These are phyloP conservation scores for Metschnikowia bowlesiae DNA, from an alignment of 805 yeast species.

Conservation along the genomic window DNA sequence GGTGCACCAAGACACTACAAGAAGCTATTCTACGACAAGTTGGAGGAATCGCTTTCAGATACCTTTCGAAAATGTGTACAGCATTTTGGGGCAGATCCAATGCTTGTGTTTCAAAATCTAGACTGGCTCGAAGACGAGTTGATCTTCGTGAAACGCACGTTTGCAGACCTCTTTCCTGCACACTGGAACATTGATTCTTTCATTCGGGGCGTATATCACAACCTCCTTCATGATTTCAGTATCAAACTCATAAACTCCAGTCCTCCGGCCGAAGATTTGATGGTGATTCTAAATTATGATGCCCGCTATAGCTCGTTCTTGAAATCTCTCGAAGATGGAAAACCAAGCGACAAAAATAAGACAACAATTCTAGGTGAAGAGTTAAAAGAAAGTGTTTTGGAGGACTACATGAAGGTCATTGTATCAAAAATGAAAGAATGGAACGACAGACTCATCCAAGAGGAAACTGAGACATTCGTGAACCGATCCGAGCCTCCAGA, in stretches of 20 bases:
- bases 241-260: conserved; percentile 60
- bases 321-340: conserved; percentile 26
- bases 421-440: conserved; percentile 77
- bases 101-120: conserved; percentile 62
- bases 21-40: conserved; percentile 52
- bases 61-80: conserved; percentile 65
- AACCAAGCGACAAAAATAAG: conserved; percentile 35
- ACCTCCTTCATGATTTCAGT: conserved; percentile 59
- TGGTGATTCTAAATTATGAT: conserved; percentile 74
- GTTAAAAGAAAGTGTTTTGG: conserved; percentile 65
- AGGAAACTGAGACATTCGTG: conserved; percentile 62
- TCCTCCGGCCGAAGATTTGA: conserved; percentile 73
- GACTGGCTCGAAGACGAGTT: conserved; percentile 85
- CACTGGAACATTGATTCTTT: conserved; percentile 69
- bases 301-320: conserved; percentile 50
- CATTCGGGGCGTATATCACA: conserved; percentile 63
- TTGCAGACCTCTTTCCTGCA: conserved; percentile 58
- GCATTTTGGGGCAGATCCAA: conserved; percentile 45
- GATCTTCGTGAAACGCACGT: conserved; percentile 54
- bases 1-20: conserved; percentile 54
- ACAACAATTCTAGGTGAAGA: conserved; percentile 65
- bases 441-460: conserved; percentile 64
- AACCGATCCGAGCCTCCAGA: conserved; percentile 73
- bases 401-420: conserved; percentile 72
- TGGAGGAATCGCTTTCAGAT: conserved; percentile 57